Base-by-base conservation (phyloP, 1,139 yeast genomes). In the Magnusiomyces ingens region DNA sequence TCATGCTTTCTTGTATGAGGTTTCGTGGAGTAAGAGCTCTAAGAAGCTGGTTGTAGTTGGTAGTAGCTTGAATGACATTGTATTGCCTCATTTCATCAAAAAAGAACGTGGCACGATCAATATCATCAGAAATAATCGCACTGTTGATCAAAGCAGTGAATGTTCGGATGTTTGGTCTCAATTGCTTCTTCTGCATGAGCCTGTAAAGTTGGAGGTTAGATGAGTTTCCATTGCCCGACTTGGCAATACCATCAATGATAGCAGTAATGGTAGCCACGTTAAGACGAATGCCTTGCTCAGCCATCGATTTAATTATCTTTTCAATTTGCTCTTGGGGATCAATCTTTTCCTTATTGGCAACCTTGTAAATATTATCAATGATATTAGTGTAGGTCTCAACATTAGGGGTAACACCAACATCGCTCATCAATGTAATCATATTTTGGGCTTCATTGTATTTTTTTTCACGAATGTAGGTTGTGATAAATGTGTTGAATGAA, bases 371-470 rank as follows among this genome's bases (percentile, higher is more conserved):
- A 52, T 76, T 68, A 63, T 84, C 83, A 53, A 84, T 75, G 37
- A 84, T 69, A 42, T 78, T 77, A n/a, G 91, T 78, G 66, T 81
- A 80, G 1, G 93, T 84, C 15, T 81, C 82, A 50, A 81, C 75
- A 64, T 83, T 88, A 32, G 85, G 86, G 38, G 73, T 65, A 40
- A 84, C 69, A n/a, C 73, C 69, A 40, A 72, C 55, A 8, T 61
- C 57, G 3, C 59, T 55, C 71, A 78, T 68, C 35, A 66, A 60
- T n/a, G 66, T 67, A 18, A 78, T 59, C 22, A 74, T 54, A 8
- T 62, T 59, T 18, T 62, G 59, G 4, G 76, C 78, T 49, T 67
- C 68, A 3, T 67, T 68, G 48, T 65, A 68, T 26, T 71, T 61
- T 22, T 64, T 63, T 1, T 56, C 55, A 38, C 64, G 62, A 22